Evolutionary conservation across 805 yeast genomes (phyloP), one percentile per base, ranked within the genome.

Genomic region (Wickerhamiella azymoides): DNA sequence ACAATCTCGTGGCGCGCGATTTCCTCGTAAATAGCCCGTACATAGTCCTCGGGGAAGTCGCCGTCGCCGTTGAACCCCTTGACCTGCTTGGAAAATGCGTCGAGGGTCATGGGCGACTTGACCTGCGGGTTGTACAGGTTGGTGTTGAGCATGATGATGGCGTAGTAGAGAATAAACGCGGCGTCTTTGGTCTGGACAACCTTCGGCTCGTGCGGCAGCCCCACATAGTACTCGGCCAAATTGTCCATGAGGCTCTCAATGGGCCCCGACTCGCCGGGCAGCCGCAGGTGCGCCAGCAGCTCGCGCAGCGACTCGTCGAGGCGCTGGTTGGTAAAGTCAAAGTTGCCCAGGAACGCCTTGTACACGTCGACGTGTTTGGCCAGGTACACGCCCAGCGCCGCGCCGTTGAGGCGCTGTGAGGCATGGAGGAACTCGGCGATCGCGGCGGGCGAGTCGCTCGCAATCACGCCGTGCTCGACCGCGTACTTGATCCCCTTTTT

Each of bases 251-350:
- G 76, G 56, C 96, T 73, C 61, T 92, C 98, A 59, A 92, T 92
- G 61, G 85, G 96, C 58, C 86, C 97, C 0, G 96, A 82, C 64
- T 92, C 99, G 49, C 99, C 99, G 1, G 97, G 97, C 41, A 92
- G 70, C 61, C 98, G 74, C 59, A 92, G 89, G 17, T 82, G 74
- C 47, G 83, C 81, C 53, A 93, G 68, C 49, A 92, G 62, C 47
- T 83, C 70, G 56, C 99, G 73, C 44, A 92, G 67, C 0, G 96
- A 96, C 62, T 89, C 96, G 62, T 92, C 99, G 2, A 93, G 89
- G 57, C 98, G 71, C 54, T 82, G 67, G 16, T 75, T 80, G 32
- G 69, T 66, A 59, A 88, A 88, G 47, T 88, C 89, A 59, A 89
- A 80, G 46, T 77, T 62, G 1, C 68, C 66, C 52, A 89, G 73